Percentiles rank a stretch among this genome's conserved stretches.
These are phyloP conservation scores for Epichloe baconii DNA, from an alignment of 2,329 filamentous ascomycete species.

Conservation along the genomic window DNA sequence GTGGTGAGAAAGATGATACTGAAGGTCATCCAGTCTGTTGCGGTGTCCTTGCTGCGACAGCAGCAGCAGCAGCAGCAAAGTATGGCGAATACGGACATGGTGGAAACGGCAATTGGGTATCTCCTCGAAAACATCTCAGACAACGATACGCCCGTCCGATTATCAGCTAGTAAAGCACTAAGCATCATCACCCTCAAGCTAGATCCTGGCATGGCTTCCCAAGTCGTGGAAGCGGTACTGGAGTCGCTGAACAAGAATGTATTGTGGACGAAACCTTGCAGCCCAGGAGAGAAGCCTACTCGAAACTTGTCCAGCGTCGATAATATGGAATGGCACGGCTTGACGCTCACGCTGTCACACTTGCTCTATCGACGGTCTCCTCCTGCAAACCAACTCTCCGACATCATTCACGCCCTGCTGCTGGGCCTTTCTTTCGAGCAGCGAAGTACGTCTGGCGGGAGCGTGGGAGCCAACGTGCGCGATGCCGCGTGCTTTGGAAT, in stretches of 20 bases:
- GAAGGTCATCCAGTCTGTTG: constrained; percentile 69
- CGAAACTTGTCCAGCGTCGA: constrained; percentile 64
- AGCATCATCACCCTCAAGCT: constrained; percentile 76
- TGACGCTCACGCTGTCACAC: constrained; percentile 79
- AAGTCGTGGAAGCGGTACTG: constrained; percentile 79
- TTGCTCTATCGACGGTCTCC: constrained; percentile 75
- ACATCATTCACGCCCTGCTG: constrained; percentile 65
- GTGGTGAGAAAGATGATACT: constrained; percentile 70
- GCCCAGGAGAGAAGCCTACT: constrained; percentile 19
- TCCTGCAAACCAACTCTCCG: constrained; percentile 53
- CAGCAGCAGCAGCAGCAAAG: constrained; percentile 22
- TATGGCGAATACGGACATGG: constrained; percentile 35
- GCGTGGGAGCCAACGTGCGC: constrained; percentile 77
- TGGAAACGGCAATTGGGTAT: constrained; percentile 74
- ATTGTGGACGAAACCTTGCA: constrained; percentile 33
- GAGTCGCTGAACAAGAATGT: constrained; percentile 51
- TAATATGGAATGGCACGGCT: constrained; percentile 78
- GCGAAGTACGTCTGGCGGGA: constrained; percentile 69
- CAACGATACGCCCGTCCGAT: constrained; percentile 78
- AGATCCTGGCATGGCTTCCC: constrained; percentile 64
- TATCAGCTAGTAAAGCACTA: constrained; percentile 84
- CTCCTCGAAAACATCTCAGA: constrained; percentile 69
- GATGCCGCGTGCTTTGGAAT: constrained; percentile 95
- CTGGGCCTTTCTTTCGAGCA: constrained; percentile 82
- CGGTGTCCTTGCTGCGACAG: constrained; percentile 49